A percentile compares a stretch with the other conserved stretches of the same genome.
Evolutionary conservation across 2,329 filamentous ascomycete species (phyloP).

Genomic region (Microdochium nivale): DNA sequence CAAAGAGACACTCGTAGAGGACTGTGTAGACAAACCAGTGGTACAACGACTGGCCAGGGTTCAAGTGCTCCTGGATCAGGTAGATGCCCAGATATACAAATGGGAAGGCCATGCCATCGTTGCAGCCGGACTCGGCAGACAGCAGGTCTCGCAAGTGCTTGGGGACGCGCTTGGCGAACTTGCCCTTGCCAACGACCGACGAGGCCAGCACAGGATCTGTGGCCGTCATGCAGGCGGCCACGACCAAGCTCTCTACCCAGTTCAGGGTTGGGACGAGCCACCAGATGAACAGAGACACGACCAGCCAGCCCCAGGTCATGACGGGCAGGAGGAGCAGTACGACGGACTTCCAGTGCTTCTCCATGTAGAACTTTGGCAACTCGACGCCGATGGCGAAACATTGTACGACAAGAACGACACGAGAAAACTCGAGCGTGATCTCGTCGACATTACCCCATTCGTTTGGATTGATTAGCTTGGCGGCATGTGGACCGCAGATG

Average conservation of each 20-base stretch:
- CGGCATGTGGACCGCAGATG: constrained; percentile 80
- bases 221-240: constrained; percentile 90
- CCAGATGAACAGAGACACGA: constrained; percentile 92
- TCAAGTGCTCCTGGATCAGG: constrained; percentile 70
- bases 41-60: constrained; percentile 61
- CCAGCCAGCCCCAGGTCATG: constrained; percentile 93
- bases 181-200: constrained; percentile 96
- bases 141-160: constrained; percentile 94
- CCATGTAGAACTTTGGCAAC: constrained; percentile 92
- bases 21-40: constrained; percentile 88
- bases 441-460: constrained; percentile 80
- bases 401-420: constrained; percentile 83
- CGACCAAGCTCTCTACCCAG: constrained; percentile 83
- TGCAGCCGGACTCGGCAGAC: constrained; percentile 95
- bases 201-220: constrained; percentile 96
- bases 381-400: constrained; percentile 90
- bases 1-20: constrained; percentile 93
- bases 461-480: constrained; percentile 67
- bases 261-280: constrained; percentile 71
- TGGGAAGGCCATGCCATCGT: constrained; percentile 99
- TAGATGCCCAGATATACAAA: constrained; percentile 93
- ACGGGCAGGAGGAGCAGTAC: constrained; percentile 81
- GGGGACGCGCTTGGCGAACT: constrained; percentile 94
- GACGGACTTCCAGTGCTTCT: constrained; percentile 92
- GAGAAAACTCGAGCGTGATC: constrained; percentile 81